Evolutionary conservation across 2,329 filamentous ascomycete species (phyloP).

Genomic region (Alternaria angustiovoidea): DNA sequence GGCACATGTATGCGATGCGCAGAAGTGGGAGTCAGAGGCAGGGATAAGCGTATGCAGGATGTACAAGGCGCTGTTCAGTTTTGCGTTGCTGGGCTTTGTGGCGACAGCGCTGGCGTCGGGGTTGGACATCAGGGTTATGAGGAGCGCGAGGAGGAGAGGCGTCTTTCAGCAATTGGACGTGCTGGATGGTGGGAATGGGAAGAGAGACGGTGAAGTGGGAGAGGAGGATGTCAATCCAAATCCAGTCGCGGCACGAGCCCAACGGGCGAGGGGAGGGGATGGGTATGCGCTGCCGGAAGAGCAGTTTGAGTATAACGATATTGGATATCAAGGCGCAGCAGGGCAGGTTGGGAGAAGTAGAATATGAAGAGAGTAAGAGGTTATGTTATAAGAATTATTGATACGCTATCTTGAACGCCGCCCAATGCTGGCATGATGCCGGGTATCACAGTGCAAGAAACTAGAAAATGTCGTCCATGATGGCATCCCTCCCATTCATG

Average conservation of each 20-base stretch:
- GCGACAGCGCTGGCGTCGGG: slow-evolving; percentile 57
- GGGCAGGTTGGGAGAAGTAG: slow-evolving; percentile 24
- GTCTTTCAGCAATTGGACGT: slow-evolving; percentile 59
- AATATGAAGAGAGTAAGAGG: slow-evolving; percentile 9
- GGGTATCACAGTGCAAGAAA: slow-evolving; percentile 45
- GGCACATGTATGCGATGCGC: slow-evolving; percentile 58
- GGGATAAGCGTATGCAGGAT: slow-evolving; percentile 65
- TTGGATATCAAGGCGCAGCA: slow-evolving; percentile 50
- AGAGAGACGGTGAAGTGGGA: slow-evolving; percentile 18
- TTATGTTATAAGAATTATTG: neutral
- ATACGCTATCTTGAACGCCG: slow-evolving; percentile 29
- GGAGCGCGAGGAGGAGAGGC: slow-evolving; percentile 53
- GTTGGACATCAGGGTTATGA: slow-evolving; percentile 60
- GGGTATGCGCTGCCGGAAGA: slow-evolving; percentile 54
- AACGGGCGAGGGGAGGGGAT: slow-evolving; percentile 24
- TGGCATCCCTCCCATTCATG: slow-evolving; percentile 62
- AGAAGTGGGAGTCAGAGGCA: slow-evolving; percentile 62
- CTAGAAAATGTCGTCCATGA: slow-evolving; percentile 56
- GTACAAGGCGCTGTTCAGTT: slow-evolving; percentile 69
- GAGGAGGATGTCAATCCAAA: slow-evolving; percentile 37
- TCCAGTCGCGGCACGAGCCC: slow-evolving; percentile 20
- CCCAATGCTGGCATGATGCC: slow-evolving; percentile 36
- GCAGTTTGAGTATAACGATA: slow-evolving; percentile 55
- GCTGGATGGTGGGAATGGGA: slow-evolving; percentile 40
- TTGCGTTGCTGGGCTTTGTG: slow-evolving; percentile 59